These are phyloP conservation scores for Clonostachys rhizophaga DNA, from an alignment of 2,329 filamentous ascomycete species.

Conservation along the genomic window DNA sequence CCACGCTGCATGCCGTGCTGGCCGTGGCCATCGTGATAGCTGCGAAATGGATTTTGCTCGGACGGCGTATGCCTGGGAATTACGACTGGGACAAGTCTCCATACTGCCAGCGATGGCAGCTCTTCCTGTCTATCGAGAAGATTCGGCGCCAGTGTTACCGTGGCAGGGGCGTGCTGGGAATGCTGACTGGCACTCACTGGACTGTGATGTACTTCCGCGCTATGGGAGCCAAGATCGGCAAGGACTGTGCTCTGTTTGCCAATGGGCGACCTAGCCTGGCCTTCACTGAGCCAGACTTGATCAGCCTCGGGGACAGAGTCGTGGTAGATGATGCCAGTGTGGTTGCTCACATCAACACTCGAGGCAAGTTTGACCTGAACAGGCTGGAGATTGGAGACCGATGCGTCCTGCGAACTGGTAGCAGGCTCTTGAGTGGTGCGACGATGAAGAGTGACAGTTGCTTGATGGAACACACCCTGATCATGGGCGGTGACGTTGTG, in stretches of 20 bases:
- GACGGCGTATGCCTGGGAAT: constrained; percentile 42
- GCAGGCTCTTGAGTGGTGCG: constrained; percentile 46
- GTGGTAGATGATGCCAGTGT: constrained; percentile 50
- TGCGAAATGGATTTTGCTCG: constrained; percentile 47
- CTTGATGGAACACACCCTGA: constrained; percentile 51
- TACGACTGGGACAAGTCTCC: constrained; percentile 53
- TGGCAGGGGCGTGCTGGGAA: constrained; percentile 42
- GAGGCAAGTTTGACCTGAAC: constrained; percentile 52
- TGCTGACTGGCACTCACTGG: constrained; percentile 49
- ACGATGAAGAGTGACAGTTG: constrained; percentile 47
- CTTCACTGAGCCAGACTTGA: constrained; percentile 53
- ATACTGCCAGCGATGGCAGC: constrained; percentile 55
- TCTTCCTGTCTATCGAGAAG: constrained; percentile 46
- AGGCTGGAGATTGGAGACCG: constrained; percentile 41
- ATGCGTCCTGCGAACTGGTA: constrained; percentile 46
- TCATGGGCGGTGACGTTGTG: constrained; percentile 52
- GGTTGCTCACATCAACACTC: constrained; percentile 51
- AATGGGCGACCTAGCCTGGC: constrained; percentile 45
- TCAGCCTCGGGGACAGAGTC: constrained; percentile 47
- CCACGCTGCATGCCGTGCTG: constrained; percentile 32
- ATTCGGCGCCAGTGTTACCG: constrained; percentile 44
- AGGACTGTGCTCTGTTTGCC: constrained; percentile 49
- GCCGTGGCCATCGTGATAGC: constrained; percentile 36
- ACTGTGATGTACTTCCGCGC: constrained; percentile 47
- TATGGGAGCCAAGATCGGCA: constrained; percentile 47